A percentile compares a stretch with the other conserved stretches of the same genome.
phyloP scores from a whole-genome alignment of 2,329 filamentous ascomycete species.

The Aspergillus felis region DNA sequence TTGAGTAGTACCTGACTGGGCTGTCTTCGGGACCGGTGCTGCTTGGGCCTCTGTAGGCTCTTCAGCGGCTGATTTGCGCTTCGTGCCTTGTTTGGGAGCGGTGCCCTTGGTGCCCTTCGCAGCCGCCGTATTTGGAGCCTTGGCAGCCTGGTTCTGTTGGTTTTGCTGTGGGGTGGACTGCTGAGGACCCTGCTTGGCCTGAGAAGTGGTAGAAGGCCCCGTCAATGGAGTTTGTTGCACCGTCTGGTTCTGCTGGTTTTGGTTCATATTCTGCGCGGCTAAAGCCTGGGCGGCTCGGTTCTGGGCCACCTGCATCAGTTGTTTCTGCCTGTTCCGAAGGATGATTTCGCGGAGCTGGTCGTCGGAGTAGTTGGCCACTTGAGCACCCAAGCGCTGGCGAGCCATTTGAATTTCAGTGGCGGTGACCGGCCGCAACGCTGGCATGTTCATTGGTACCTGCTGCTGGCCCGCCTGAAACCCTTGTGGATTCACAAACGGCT shows the following conservation, averaged over 20 bases:
- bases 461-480: constrained; percentile 26
- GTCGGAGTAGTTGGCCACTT: constrained; percentile 35
- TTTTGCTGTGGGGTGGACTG: constrained; percentile 22
- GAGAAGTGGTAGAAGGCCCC: constrained; percentile 19
- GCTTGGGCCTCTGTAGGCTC: constrained; percentile 44
- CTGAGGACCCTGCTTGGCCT: constrained; percentile 20
- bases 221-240: constrained; percentile 20
- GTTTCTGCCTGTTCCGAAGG: constrained; percentile 33
- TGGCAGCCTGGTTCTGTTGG: constrained; percentile 26
- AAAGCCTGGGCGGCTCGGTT: constrained; percentile 23
- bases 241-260: constrained; percentile 22
- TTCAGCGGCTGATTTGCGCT: constrained; percentile 45
- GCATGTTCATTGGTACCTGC: constrained; percentile 24
- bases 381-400: constrained; percentile 33
- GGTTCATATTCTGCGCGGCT: constrained; percentile 20
- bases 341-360: constrained; percentile 41
- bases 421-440: constrained; percentile 32
- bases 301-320: constrained; percentile 31
- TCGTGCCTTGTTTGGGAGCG: constrained; percentile 30
- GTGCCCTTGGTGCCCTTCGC: constrained; percentile 26
- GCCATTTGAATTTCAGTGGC: constrained; percentile 34
- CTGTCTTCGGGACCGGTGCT: constrained; percentile 29
- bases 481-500: constrained; percentile 27
- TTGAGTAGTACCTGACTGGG: constrained; percentile 19
- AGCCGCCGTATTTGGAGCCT: constrained; percentile 24